Evolutionary conservation across 768 basidiomycete genomes (phyloP).

Genomic region (Pisolithus sp.): DNA sequence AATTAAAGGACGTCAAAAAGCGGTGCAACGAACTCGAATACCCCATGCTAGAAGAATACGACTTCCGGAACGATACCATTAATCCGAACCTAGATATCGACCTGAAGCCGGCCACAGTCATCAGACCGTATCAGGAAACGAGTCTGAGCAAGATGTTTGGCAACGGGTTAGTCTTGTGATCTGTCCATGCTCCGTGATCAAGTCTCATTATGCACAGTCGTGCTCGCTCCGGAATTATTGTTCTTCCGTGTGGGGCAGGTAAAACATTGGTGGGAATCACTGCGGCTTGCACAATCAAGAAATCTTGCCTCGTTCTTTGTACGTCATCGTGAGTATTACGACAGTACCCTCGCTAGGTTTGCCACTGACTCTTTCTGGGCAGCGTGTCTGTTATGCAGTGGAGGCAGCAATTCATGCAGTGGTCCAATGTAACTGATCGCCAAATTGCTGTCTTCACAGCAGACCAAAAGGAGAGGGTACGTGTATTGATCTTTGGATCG

Average conservation of each 20-base stretch:
- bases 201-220: constrained; percentile 47
- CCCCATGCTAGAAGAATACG: constrained; percentile 98
- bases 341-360: neutral
- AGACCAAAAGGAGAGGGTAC: constrained; percentile 93
- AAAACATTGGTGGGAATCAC: constrained; percentile 99
- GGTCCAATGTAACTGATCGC: constrained; percentile 95
- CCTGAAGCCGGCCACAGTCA: constrained; percentile 94
- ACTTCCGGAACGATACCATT: constrained; percentile 94
- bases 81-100: constrained; percentile 98
- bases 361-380: constrained; percentile 7
- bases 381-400: constrained; percentile 97
- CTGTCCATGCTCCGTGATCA: neutral
- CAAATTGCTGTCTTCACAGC: constrained; percentile 98
- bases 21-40: constrained; percentile 96
- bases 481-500: constrained; percentile 1
- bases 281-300: constrained; percentile 98
- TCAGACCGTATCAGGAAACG: constrained; percentile 97
- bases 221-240: constrained; percentile 96
- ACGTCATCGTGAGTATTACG: constrained; percentile 80
- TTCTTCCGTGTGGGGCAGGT: constrained; percentile 95
- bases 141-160: constrained; percentile 99
- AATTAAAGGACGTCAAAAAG: constrained; percentile 80
- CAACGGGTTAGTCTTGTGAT: constrained; percentile 63
- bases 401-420: constrained; percentile 97
- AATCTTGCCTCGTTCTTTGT: constrained; percentile 94